These are phyloP conservation scores for Prunus yedoensis DNA, from an alignment of 331 rosid genomes.

Conservation along the genomic window DNA sequence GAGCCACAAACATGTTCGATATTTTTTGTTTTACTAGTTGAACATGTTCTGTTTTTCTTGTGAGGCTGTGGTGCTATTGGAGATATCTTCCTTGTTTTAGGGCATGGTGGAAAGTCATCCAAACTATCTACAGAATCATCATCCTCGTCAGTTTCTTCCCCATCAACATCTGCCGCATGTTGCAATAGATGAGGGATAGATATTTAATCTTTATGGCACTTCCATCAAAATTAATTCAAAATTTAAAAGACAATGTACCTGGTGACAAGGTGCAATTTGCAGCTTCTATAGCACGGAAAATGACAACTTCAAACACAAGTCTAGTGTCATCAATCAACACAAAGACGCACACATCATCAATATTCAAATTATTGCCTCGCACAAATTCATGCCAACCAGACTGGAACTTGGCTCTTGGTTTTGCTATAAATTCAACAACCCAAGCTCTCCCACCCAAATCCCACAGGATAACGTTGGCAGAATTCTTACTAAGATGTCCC, in stretches of 20 bases:
- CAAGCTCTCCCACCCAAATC: background rate
- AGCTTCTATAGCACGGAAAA: background rate
- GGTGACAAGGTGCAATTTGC: background rate
- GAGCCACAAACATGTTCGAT: no score
- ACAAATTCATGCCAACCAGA: constrained; percentile 20
- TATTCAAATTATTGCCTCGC: background rate
- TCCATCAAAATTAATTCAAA: background rate
- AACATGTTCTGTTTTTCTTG: background rate
- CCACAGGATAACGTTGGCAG: background rate
- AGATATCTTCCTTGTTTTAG: background rate
- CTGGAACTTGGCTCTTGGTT: background rate
- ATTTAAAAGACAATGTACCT: background rate
- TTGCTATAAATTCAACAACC: background rate
- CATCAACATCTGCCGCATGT: background rate
- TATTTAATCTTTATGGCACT: background rate
- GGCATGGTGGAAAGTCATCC: background rate
- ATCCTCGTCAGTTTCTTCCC: background rate
- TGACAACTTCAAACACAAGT: background rate
- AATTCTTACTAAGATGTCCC: background rate
- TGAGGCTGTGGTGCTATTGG: background rate
- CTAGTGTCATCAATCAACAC: background rate
- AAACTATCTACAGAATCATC: background rate
- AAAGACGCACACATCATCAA: background rate
- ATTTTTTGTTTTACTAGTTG: background rate
- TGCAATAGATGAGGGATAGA: background rate